Evolutionary conservation across 2,329 filamentous ascomycete genomes (phyloP).

Genomic region (Colletotrichum endophyticum): DNA sequence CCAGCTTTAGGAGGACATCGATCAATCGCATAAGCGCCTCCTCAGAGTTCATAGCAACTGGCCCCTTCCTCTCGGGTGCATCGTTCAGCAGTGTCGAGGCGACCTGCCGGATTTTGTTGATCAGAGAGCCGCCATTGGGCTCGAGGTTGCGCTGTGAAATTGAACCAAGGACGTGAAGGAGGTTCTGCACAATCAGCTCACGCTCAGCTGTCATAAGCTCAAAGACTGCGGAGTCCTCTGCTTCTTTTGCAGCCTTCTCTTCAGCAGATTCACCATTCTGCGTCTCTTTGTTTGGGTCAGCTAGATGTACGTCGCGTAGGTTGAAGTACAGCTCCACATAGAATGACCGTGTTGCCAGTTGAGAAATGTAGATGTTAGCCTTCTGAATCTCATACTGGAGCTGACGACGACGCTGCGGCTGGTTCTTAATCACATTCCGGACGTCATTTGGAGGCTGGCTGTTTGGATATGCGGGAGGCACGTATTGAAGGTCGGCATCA

Average conservation of each 20-base stretch:
- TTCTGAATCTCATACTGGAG: conserved; percentile 90
- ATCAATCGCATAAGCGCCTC: conserved; percentile 75
- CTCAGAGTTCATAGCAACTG: conserved; percentile 63
- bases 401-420: conserved; percentile 56
- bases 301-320: conserved; percentile 69
- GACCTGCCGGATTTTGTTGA: conserved; percentile 84
- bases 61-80: conserved; percentile 54
- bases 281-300: conserved; percentile 44
- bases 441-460: conserved; percentile 54
- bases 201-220: conserved; percentile 75
- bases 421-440: conserved; percentile 52
- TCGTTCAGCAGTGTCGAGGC: conserved; percentile 78
- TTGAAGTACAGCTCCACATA: conserved; percentile 87
- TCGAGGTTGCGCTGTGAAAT: conserved; percentile 89
- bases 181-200: conserved; percentile 80
- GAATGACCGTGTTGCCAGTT: conserved; percentile 81
- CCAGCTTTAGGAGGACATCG: conserved; percentile 75
- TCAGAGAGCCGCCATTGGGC: conserved; percentile 67
- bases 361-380: conserved; percentile 84
- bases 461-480: conserved; percentile 53
- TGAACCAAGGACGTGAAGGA: conserved; percentile 75
- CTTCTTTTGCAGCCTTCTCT: conserved; percentile 40
- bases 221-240: conserved; percentile 55
- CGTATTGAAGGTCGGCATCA: conserved; percentile 55
- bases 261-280: conserved; percentile 37